Base-by-base conservation (phyloP, 2,329 filamentous ascomycete species). In the Monosporascus sp. region DNA sequence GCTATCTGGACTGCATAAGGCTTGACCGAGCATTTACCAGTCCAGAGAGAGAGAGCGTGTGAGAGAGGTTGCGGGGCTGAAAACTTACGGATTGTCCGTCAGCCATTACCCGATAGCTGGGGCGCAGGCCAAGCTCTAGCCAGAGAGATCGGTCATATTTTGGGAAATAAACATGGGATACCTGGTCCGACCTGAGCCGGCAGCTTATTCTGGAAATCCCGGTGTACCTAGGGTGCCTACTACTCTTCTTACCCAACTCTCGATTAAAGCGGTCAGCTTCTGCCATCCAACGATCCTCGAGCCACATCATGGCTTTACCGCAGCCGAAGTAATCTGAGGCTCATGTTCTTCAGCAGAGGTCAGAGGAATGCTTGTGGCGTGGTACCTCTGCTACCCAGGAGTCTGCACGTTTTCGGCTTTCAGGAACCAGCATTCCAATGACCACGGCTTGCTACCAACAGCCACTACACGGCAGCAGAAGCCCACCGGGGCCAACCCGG, bases 341-440 rank as follows among this genome's bases (percentile, higher is more conserved):
- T 44, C 22, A 44, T 46, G 22, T 56, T 58, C 54, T 54, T 51
- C 55, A 52, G 52, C 51, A 37, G 47, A 52, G 2, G 16, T 61
- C 54, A 62, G 61, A 64, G 64, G 63, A 65, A 66, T 66, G 64
- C 52, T 47, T 49, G 55, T 50, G 38, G 49, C 50, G 55, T 60
- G 59, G 43, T 26, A 56, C 50, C 51, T 51, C 22, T 43, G 38
- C 31, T 27, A 54, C 52, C 53, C 55, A 57, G 51, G 53, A 63
- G 59, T 55, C 48, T 52, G 36, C 60, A 64, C 59, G 63, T 64
- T 66, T 65, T 64, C 64, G 60, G 63, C 31, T 38, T 50, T 38
- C 51, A 59, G 59, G 54, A 53, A 56, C 59, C 50, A 61, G 53
- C 61, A 66, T 66, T 66, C 63, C 64, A 64, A 55, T 59, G 58